Base-by-base conservation (phyloP, 2,329 filamentous ascomycete genomes). In the Penicillium sp. region DNA sequence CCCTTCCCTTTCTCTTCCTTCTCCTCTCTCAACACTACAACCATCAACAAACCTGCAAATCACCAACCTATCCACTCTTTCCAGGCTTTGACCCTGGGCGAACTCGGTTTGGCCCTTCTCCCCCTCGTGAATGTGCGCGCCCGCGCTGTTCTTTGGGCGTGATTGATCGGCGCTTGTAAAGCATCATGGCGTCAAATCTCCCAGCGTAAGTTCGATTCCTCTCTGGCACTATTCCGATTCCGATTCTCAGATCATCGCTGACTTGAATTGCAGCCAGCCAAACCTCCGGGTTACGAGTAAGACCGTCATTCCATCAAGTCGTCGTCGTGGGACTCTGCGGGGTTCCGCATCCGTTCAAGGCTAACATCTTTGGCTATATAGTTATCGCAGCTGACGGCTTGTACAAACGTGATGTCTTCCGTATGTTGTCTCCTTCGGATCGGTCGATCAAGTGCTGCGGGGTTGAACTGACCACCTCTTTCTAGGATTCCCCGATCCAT, bases 401-500 rank as follows among this genome's bases (percentile, higher is more conserved):
- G 64, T 97, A 97, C 82, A 99, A 97, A 82, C 88, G 94, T 78
- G 94, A 99, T 90, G 92, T 99, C 60, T 97, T 99, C 78, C 86
- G 94, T 97, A 88, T 69, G 91, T 86, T 86, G 43, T 56, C 58
- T 61, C 53, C 44, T 46, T 66, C 10, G 35, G 20, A 49, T 50
- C 54, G 13, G 24, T 56, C 32, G 40, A 35, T 22, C 39, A 44
- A 18, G 20, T 26, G 16, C 44, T 44, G 58, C 53, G 57, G 56
- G 51, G 54, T 58, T 39, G 53, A 63, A 31, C 63, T 61, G 49
- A 56, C 62, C 29, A 8, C 14, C 29, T 55, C 20, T 34, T 53
- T 58, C 52, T 60, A 97, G 94, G 93, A 72, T 96, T 97, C 66
- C 94, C 94, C 57, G 94, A 99, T 76, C 94, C 94, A 24, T 99